Evolutionary conservation across 768 basidiomycete species (phyloP).

Genomic region (Mycena epipterygia): DNA sequence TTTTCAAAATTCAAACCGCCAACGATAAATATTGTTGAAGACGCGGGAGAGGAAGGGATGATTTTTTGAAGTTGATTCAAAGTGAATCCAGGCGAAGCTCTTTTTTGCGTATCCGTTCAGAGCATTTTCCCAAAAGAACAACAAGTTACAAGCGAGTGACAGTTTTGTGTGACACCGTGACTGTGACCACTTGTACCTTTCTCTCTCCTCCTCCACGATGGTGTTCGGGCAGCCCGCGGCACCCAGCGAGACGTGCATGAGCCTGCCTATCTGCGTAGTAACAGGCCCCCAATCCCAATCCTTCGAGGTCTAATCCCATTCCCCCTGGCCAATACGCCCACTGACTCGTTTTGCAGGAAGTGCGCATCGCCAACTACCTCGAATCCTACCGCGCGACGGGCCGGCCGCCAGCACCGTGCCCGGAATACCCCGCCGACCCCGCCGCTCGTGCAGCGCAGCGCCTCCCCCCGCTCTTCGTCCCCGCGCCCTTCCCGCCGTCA

Average conservation of each 20-base stretch:
- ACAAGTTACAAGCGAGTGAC: not conserved
- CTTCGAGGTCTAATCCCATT: constrained; percentile 27
- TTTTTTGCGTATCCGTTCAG: not conserved
- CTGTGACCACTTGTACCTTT: no score
- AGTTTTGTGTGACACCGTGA: not conserved
- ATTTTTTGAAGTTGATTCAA: no score
- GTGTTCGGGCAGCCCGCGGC: not conserved
- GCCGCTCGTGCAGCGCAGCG: constrained; percentile 51
- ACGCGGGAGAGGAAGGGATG: no score
- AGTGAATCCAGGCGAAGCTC: no score
- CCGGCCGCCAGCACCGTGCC: constrained; percentile 51
- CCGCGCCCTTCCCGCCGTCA: constrained; percentile 40
- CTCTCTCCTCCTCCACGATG: not conserved
- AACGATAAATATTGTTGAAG: no score
- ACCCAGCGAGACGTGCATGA: constrained; percentile 24
- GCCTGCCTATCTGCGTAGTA: not conserved
- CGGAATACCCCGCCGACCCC: constrained; percentile 49
- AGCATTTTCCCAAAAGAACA: not conserved
- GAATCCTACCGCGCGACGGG: constrained; percentile 49
- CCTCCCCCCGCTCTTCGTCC: constrained; percentile 56
- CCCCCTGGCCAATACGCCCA: not conserved
- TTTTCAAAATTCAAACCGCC: no score
- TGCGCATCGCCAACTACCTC: constrained; percentile 54
- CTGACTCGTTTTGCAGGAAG: constrained; percentile 46
- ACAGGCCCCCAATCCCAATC: constrained; percentile 24